Percentiles rank a stretch among this genome's conserved stretches.
These are phyloP conservation scores for Fraxinus paxiana DNA, from an alignment of 305 asterid genomes.

Conservation along the genomic window DNA sequence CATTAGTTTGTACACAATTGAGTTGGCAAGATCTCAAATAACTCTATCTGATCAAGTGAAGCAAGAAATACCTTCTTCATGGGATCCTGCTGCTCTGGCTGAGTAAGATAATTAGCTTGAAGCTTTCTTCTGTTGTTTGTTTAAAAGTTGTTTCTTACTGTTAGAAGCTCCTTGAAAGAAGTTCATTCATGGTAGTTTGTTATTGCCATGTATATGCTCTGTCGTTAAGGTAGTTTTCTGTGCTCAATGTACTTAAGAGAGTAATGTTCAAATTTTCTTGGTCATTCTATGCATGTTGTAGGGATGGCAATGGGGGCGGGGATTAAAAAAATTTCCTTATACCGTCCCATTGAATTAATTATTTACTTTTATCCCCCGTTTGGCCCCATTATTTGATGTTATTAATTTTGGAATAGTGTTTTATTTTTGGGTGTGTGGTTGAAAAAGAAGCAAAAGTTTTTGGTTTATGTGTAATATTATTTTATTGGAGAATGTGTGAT, in stretches of 20 bases:
- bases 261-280: not conserved
- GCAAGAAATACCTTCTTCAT: conserved; percentile 65
- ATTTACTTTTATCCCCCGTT: not conserved
- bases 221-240: not conserved
- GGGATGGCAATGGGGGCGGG: not conserved
- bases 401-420: too few species aligned
- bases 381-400: too few species aligned
- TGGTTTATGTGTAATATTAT: too few species aligned
- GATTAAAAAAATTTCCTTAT: not conserved
- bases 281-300: not conserved
- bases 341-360: too few species aligned
- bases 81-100: conserved; percentile 90
- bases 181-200: not conserved
- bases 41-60: conserved; percentile 64
- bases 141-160: not conserved
- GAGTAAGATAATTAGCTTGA: conserved; percentile 56
- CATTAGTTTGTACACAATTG: conserved; percentile 73
- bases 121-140: conserved; percentile 20
- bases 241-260: not conserved
- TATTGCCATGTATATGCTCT: conserved; percentile 1
- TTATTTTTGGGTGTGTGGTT: too few species aligned
- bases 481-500: too few species aligned
- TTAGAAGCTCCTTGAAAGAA: not conserved
- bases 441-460: too few species aligned
- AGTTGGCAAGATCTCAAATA: conserved; percentile 64